Base-by-base conservation (phyloP, 2,329 filamentous ascomycete genomes). In the Hirsutella thompsonii region DNA sequence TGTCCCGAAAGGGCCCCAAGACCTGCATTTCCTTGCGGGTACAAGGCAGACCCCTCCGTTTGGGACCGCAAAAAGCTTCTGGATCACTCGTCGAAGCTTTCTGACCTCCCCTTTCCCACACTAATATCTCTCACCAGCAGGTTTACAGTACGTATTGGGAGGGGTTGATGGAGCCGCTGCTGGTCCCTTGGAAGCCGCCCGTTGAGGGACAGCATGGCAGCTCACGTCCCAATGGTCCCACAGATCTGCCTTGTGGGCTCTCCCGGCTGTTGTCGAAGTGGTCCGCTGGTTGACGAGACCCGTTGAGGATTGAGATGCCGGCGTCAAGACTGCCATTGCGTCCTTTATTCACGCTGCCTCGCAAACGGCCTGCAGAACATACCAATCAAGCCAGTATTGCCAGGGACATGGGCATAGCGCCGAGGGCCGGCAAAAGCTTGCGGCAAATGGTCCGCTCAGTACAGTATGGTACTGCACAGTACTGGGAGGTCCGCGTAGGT, bases 71-170 rank as follows among this genome's bases (percentile, higher is more conserved):
- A 44, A 49, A 49, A 49, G 44, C 49, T 52, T 52, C 49, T 46
- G 49, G 44, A 46, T 42, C 34, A 37, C 37, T 37, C 32, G 40
- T 48, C 44, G 49, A 52, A 52, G 45, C 45, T 38, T 44, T 48
- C n/a, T 46, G 47, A 43, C 46, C 42, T 48, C 44, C 37, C 42
- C 44, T 44, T 45, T 34, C 20, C 38, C 28, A 34, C n/a, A 18
- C 41, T 45, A 40, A 38, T n/a, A n/a, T n/a, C n/a, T n/a, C n/a
- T n/a, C n/a, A 43, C 42, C 44, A 39, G 40, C 40, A 36, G 41
- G 37, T 41, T 42, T 43, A n/a, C n/a, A n/a, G n/a, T n/a, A n/a
- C n/a, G n/a, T n/a, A 40, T 43, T 42, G 42, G 40, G 44, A 43
- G 46, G 44, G 46, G 40, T 46, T 30, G 36, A 43, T 39, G 40